These are phyloP conservation scores for Biscutella laevigata DNA, from an alignment of 441 rosid species.

Conservation along the genomic window DNA sequence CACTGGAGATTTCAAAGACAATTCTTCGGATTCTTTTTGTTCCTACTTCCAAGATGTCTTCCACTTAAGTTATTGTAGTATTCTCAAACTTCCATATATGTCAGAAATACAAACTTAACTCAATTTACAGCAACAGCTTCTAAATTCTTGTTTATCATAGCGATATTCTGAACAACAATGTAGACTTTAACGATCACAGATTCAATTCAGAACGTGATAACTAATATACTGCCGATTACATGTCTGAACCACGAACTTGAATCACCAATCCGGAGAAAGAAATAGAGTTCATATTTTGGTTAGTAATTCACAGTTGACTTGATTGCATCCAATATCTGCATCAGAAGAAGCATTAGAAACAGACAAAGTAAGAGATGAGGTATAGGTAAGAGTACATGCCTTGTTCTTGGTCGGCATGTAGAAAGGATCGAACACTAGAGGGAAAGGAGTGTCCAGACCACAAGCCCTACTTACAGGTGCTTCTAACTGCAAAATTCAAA, in stretches of 20 bases:
- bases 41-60: constrained; percentile 6
- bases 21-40: constrained; percentile 1
- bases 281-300: neutral
- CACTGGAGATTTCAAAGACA: neutral
- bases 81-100: neutral
- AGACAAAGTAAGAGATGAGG: neutral
- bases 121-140: neutral
- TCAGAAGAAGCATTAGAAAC: constrained; percentile 2
- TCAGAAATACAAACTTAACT: neutral
- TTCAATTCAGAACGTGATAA: neutral
- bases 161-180: neutral
- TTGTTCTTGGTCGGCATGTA: constrained; percentile 80
- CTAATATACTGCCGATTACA: neutral
- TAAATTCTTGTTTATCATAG: neutral
- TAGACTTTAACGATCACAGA: neutral
- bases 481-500: constrained; percentile 53
- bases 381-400: constrained; percentile 32
- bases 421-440: constrained; percentile 77
- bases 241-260: neutral
- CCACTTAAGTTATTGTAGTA: neutral
- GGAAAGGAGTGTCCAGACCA: constrained; percentile 88
- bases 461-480: constrained; percentile 77
- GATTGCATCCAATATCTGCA: constrained; percentile 70
- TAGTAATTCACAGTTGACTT: constrained; percentile 56
- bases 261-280: neutral